Base-by-base conservation (phyloP, 176 grass and related monocot species). In the Neostapfia colusana region DNA sequence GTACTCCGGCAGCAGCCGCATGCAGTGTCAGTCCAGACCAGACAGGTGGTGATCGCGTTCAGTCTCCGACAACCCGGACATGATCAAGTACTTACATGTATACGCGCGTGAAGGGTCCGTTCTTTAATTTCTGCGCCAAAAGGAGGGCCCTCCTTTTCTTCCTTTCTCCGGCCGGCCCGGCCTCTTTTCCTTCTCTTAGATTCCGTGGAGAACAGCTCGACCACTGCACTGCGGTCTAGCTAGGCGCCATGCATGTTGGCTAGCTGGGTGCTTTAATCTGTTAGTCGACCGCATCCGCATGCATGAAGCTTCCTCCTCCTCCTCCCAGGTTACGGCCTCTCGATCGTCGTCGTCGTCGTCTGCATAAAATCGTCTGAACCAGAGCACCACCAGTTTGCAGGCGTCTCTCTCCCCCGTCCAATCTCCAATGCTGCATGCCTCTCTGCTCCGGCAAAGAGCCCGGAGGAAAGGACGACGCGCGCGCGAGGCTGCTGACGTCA, bases 201-300 rank as follows among this genome's bases (percentile, higher is more conserved):
- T 68, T 79, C 83, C 37, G 67, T 85, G 83, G 83, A 61, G 0
- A 61, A 68, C 83, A 74, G 83, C 83, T 85, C 74, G 83, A 9
- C 57, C 83, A 68, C 49, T 58, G 16, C 49, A 35, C n/a, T n/a
- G 34, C 8, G 2, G 31, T 31, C 31, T 31, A 31, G 31, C 51
- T 48, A 48, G 45, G 45, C 45, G 13, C 45, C 45, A 48, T 16
- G n/a, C n/a, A n/a, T n/a, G n/a, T n/a, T n/a, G n/a, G n/a, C n/a
- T n/a, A n/a, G n/a, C n/a, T n/a, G n/a, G n/a, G n/a, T n/a, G n/a
- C n/a, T n/a, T n/a, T n/a, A n/a, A n/a, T n/a, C n/a, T n/a, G n/a
- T n/a, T n/a, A n/a, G n/a, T n/a, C n/a, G n/a, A n/a, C n/a, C n/a
- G n/a, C n/a, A n/a, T n/a, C n/a, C n/a, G n/a, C n/a, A n/a, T n/a